phyloP scores from a whole-genome alignment of 495 filamentous ascomycete species.

The Aspergillus baeticus region DNA sequence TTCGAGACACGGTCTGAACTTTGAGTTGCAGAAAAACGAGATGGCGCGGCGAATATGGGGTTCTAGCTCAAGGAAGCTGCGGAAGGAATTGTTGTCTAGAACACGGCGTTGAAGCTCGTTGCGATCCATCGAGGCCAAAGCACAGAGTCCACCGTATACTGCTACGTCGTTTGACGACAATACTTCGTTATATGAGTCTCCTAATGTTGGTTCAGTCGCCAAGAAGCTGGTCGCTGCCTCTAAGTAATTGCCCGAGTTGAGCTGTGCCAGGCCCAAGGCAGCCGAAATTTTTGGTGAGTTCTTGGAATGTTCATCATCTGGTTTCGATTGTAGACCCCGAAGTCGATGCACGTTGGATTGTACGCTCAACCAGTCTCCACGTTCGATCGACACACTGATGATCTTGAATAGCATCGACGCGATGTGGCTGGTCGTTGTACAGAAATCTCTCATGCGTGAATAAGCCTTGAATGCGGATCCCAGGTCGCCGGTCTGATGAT shows the following conservation, averaged over 20 bases:
- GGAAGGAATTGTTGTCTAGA: slow-evolving; percentile 76
- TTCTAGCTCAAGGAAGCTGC: slow-evolving; percentile 86
- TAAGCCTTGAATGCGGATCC: slow-evolving; percentile 64
- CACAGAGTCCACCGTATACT: slow-evolving; percentile 86
- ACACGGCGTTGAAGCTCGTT: slow-evolving; percentile 69
- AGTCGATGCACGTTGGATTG: slow-evolving; percentile 69
- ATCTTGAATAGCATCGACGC: slow-evolving; percentile 68
- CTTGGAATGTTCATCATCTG: slow-evolving; percentile 63
- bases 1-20: slow-evolving; percentile 79
- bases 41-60: slow-evolving; percentile 93
- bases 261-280: slow-evolving; percentile 66
- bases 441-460: slow-evolving; percentile 71
- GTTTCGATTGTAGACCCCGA: slow-evolving; percentile 51
- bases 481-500: slow-evolving; percentile 63
- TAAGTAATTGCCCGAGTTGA: slow-evolving; percentile 62
- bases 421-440: slow-evolving; percentile 67
- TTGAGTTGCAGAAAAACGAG: slow-evolving; percentile 78
- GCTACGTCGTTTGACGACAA: slow-evolving; percentile 85
- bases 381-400: slow-evolving; percentile 65
- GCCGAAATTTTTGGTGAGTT: slow-evolving; percentile 64
- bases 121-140: slow-evolving; percentile 86
- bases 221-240: slow-evolving; percentile 78
- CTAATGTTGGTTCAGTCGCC: slow-evolving; percentile 48
- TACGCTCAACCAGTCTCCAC: slow-evolving; percentile 65
- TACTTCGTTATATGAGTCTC: slow-evolving; percentile 65